A percentile compares a stretch with the other conserved stretches of the same genome.
Evolutionary conservation across 768 basidiomycete species (phyloP).

Genomic region (Hericium coralloides): DNA sequence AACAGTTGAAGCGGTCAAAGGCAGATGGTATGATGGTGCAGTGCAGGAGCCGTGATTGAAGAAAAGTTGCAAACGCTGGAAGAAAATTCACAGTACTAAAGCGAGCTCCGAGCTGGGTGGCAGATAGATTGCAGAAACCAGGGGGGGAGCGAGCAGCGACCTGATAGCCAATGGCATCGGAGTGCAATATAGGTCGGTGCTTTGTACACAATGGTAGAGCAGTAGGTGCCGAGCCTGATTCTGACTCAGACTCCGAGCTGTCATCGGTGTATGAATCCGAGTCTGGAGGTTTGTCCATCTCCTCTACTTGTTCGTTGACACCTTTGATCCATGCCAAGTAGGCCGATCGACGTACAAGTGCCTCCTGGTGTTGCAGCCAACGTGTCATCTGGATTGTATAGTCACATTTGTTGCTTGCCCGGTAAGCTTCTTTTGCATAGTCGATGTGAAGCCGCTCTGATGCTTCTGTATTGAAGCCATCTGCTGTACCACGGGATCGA

Average conservation of each 20-base stretch:
- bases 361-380: constrained; percentile 26
- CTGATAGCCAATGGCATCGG: neutral
- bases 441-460: constrained; percentile 35
- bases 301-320: neutral
- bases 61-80: neutral
- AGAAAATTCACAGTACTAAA: neutral
- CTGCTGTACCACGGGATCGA: constrained; percentile 24
- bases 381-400: constrained; percentile 29
- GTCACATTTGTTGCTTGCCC: constrained; percentile 26
- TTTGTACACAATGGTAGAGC: neutral
- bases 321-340: constrained; percentile 15
- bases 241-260: no score
- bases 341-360: constrained; percentile 9
- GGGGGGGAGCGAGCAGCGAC: neutral
- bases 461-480: constrained; percentile 32
- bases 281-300: neutral
- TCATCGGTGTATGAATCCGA: neutral
- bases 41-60: neutral
- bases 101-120: neutral
- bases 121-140: neutral
- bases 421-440: constrained; percentile 29
- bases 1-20: neutral
- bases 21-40: neutral
- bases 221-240: neutral
- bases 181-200: neutral